A percentile compares a stretch with the other conserved stretches of the same genome.
phyloP scores from a whole-genome alignment of 2,329 filamentous ascomycete genomes.

The Aspergillus japonicus region DNA sequence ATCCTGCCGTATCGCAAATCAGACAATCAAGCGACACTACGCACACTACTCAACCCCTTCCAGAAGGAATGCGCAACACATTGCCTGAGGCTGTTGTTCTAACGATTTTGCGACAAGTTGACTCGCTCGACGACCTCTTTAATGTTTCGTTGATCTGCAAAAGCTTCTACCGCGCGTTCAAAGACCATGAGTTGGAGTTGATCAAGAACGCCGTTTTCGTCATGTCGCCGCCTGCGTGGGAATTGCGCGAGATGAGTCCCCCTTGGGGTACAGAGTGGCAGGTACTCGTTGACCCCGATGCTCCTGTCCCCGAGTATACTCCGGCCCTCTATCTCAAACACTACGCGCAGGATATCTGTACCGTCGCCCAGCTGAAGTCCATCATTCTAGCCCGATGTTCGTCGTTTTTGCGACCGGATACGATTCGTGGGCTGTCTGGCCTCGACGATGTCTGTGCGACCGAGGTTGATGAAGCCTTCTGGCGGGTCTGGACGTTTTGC shows the following conservation, averaged over 20 bases:
- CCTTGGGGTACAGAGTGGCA: constrained; percentile 48
- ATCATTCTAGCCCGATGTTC: constrained; percentile 58
- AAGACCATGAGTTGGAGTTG: constrained; percentile 55
- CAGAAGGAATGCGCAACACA: constrained; percentile 38
- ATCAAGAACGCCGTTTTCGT: constrained; percentile 53
- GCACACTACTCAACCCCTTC: constrained; percentile 21
- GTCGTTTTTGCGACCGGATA: constrained; percentile 57
- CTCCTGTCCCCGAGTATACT: constrained; percentile 54
- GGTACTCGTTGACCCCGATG: constrained; percentile 44
- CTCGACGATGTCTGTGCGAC: constrained; percentile 46
- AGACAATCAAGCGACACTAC: constrained; percentile 3
- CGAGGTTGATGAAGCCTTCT: constrained; percentile 61
- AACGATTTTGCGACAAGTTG: constrained; percentile 51
- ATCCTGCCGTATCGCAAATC: constrained; percentile 18
- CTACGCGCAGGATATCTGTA: constrained; percentile 54
- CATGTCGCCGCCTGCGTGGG: constrained; percentile 60
- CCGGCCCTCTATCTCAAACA: constrained; percentile 53
- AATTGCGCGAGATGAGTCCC: constrained; percentile 58
- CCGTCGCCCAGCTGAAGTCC: constrained; percentile 55
- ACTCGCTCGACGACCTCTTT: constrained; percentile 56
- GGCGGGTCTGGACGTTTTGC: constrained; percentile 67
- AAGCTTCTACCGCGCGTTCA: constrained; percentile 59
- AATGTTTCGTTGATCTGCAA: constrained; percentile 54
- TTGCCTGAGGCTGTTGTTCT: constrained; percentile 53
- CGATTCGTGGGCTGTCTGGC: constrained; percentile 53